Percentiles rank a stretch among this genome's conserved stretches.
Evolutionary conservation across 306 rosid species (phyloP).

Genomic region (Macrotyloma uniflorum): DNA sequence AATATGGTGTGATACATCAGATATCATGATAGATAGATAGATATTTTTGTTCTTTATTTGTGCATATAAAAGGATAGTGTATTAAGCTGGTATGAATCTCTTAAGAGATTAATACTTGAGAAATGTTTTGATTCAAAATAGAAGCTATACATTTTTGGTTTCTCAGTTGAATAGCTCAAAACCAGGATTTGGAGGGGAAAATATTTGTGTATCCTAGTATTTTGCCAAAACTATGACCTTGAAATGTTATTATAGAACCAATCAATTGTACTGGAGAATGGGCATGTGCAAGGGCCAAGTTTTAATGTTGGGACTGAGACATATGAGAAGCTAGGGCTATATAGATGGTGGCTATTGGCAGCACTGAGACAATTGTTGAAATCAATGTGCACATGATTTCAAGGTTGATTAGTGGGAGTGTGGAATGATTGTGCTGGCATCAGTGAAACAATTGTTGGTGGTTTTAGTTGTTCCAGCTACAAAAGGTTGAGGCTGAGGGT

Average conservation of each 20-base stretch:
- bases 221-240: background rate
- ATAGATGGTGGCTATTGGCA: conserved; percentile 3
- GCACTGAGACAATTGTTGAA: conserved; percentile 38
- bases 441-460: conserved; percentile 34
- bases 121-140: background rate
- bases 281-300: conserved; percentile 24
- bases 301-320: background rate
- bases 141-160: background rate
- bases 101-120: too few species aligned
- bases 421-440: conserved; percentile 48
- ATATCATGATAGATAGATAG: too few species aligned
- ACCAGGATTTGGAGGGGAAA: background rate
- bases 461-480: conserved; percentile 23
- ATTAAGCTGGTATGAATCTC: too few species aligned
- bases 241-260: background rate
- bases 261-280: background rate
- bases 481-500: background rate
- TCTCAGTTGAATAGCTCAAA: background rate
- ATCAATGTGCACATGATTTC: conserved; percentile 35
- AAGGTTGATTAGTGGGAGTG: conserved; percentile 14
- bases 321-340: background rate
- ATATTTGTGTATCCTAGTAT: background rate
- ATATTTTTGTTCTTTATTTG: too few species aligned
- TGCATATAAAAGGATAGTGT: too few species aligned
- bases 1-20: too few species aligned